These are phyloP conservation scores for Suhomyces faveliae DNA, from an alignment of 805 yeast species.

Conservation along the genomic window DNA sequence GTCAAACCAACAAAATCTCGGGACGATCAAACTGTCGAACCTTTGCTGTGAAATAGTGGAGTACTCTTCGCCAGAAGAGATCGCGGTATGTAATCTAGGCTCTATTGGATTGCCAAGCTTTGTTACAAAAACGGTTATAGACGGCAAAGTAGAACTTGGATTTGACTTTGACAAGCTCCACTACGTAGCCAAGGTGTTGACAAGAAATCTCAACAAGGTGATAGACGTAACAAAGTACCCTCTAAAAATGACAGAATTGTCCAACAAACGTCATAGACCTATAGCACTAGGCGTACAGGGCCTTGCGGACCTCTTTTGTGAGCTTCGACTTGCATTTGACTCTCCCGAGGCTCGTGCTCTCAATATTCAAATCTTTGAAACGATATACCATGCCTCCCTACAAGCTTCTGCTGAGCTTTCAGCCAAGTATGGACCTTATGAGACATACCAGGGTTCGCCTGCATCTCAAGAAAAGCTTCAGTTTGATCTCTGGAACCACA, in stretches of 20 bases:
- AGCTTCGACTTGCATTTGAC: constrained; percentile 55
- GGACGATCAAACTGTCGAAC: constrained; percentile 58
- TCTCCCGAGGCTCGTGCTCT: constrained; percentile 55
- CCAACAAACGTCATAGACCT: constrained; percentile 59
- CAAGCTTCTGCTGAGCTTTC: constrained; percentile 59
- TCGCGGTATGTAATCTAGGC: constrained; percentile 62
- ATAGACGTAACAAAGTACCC: constrained; percentile 59
- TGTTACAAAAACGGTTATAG: constrained; percentile 41
- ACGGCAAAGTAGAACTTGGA: constrained; percentile 35
- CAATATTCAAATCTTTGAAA: constrained; percentile 59
- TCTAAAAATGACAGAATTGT: constrained; percentile 50
- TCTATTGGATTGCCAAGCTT: constrained; percentile 59
- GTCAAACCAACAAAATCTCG: constrained; percentile 60
- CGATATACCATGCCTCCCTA: constrained; percentile 58
- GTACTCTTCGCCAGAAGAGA: constrained; percentile 56
- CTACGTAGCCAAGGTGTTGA: constrained; percentile 52
- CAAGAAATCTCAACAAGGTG: constrained; percentile 55
- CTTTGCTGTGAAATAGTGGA: constrained; percentile 65
- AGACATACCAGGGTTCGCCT: constrained; percentile 55
- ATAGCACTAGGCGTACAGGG: constrained; percentile 66
- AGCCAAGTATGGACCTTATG: constrained; percentile 48
- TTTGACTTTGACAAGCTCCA: constrained; percentile 58
- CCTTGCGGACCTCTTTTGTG: constrained; percentile 58
- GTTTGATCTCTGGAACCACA: constrained; percentile 57
- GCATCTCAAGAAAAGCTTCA: constrained; percentile 58